phyloP scores from a whole-genome alignment of 2,329 filamentous ascomycete species.

The Aspergillus phoenicis region DNA sequence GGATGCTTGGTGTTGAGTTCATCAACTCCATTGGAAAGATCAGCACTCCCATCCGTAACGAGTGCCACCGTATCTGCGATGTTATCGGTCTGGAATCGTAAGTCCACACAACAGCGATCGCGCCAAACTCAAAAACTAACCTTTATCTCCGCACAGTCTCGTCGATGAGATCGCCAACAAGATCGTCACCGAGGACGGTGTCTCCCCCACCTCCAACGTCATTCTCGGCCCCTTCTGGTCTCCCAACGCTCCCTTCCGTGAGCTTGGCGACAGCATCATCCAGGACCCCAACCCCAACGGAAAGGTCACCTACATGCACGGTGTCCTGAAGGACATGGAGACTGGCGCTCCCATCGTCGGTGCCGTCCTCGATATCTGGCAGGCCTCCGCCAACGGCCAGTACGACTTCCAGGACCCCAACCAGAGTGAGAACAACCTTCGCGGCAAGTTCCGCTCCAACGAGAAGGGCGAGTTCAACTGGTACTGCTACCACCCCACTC shows the following conservation, averaged over 20 bases:
- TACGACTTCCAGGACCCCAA: conserved; percentile 77
- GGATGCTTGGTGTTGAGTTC: conserved; percentile 74
- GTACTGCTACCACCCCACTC: conserved; percentile 76
- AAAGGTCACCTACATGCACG: conserved; percentile 68
- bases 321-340: conserved; percentile 64
- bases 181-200: conserved; percentile 61
- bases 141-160: conserved; percentile 54
- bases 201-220: conserved; percentile 70
- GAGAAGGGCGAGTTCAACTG: conserved; percentile 67
- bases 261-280: conserved; percentile 67
- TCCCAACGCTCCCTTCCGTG: conserved; percentile 71
- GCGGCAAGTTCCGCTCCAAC: conserved; percentile 73
- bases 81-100: conserved; percentile 70
- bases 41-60: conserved; percentile 69
- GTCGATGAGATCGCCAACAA: conserved; percentile 79
- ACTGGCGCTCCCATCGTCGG: conserved; percentile 67
- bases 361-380: conserved; percentile 77
- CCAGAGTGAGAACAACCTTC: conserved; percentile 72
- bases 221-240: conserved; percentile 81
- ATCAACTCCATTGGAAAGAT: conserved; percentile 74
- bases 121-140: not conserved
- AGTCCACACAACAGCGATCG: conserved; percentile 26
- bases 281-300: conserved; percentile 61
- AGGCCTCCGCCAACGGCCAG: conserved; percentile 73
- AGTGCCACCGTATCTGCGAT: conserved; percentile 72